phyloP scores from a whole-genome alignment of 2,329 filamentous ascomycete genomes.

The Fusarium protoensiforme region DNA sequence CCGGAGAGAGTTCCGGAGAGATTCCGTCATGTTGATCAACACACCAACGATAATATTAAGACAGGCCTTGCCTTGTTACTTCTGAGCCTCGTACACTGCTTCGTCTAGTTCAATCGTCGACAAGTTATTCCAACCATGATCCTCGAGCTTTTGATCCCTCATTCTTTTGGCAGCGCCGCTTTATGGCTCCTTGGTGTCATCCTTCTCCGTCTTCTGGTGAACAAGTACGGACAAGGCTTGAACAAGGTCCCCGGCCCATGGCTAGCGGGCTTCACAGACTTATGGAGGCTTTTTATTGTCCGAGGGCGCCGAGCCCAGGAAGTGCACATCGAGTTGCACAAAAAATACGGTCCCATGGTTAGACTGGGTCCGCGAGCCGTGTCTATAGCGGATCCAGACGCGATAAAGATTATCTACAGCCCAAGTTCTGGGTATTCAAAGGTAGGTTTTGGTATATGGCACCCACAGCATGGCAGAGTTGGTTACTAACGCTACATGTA shows the following conservation, averaged over 20 bases:
- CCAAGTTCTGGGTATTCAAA: conserved; percentile 11
- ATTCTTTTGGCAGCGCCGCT: not conserved
- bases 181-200: not conserved
- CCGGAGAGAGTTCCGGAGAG: not conserved
- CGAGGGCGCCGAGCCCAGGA: conserved; percentile 19
- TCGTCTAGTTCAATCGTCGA: not conserved
- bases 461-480: not conserved
- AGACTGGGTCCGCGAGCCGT: conserved; percentile 15
- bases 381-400: conserved; percentile 5
- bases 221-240: conserved; percentile 18
- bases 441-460: not conserved
- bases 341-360: conserved; percentile 17
- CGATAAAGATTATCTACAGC: conserved; percentile 11
- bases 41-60: not conserved
- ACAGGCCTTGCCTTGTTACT: not conserved
- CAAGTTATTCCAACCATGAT: not conserved
- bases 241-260: conserved; percentile 14
- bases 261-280: conserved; percentile 15
- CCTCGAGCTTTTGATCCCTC: conserved; percentile 1
- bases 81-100: not conserved
- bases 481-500: not conserved
- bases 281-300: conserved; percentile 19
- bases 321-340: conserved; percentile 18
- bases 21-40: not conserved
- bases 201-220: not conserved